Conservation (phyloP, 306 rosid species). For the Pyrus pyrifolia region DNA sequence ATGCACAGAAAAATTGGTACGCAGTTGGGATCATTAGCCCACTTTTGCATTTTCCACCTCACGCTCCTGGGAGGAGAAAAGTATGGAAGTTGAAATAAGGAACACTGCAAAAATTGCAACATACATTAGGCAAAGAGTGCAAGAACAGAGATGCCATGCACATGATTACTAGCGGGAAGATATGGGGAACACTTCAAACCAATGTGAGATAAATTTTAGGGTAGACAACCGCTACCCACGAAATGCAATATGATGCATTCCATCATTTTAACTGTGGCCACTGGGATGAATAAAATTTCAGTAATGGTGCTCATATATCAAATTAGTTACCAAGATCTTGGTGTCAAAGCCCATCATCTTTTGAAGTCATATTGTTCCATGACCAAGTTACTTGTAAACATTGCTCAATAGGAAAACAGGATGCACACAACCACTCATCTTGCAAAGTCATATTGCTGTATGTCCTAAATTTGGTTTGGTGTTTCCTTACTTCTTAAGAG, state of each 20-base stretch:
- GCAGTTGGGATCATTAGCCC: conserved; percentile 4
- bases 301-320: not conserved
- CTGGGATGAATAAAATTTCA: not conserved
- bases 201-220: no score
- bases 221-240: not conserved
- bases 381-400: not conserved
- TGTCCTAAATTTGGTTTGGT: not conserved
- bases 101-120: conserved; percentile 41
- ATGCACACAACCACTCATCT: not conserved
- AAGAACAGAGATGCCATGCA: not conserved
- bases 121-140: conserved; percentile 16
- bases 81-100: conserved; percentile 10
- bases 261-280: not conserved
- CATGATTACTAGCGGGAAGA: not conserved
- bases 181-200: not conserved
- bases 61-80: conserved; percentile 31
- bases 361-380: not conserved
- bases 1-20: not conserved
- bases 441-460: not conserved
- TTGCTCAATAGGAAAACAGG: not conserved
- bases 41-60: conserved; percentile 23
- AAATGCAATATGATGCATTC: not conserved
- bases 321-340: not conserved
- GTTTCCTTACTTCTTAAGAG: not conserved
- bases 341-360: not conserved